Evolutionary conservation across 2,329 filamentous ascomycete species (phyloP).

Genomic region (Teratosphaeriaceae sp.): DNA sequence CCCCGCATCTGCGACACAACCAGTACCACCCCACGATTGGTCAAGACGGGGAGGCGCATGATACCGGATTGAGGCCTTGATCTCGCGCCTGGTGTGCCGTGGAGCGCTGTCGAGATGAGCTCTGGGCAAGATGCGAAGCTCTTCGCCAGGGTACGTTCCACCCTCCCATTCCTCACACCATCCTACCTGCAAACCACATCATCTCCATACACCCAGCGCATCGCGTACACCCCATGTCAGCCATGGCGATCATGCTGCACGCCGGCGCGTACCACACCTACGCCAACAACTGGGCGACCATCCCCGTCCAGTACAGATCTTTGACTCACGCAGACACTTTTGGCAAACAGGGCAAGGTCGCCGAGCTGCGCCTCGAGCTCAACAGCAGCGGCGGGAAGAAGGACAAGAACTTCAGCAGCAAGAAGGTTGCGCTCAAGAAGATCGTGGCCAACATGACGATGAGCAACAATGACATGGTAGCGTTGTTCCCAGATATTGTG

Average conservation of each 20-base stretch:
- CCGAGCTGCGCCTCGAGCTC: constrained; percentile 90
- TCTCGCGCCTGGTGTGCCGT: background rate
- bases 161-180: background rate
- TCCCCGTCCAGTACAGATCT: constrained; percentile 5
- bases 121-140: constrained; percentile 95
- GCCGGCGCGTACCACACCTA: background rate
- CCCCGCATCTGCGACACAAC: too few species aligned
- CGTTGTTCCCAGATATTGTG: constrained; percentile 90
- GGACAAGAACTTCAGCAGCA: constrained; percentile 90
- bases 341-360: constrained; percentile 83
- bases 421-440: constrained; percentile 98
- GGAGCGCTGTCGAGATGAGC: constrained; percentile 44
- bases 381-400: constrained; percentile 67
- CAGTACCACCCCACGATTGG: too few species aligned
- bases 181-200: background rate
- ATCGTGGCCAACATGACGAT: constrained; percentile 99
- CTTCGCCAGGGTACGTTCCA: constrained; percentile 80
- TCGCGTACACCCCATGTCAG: background rate
- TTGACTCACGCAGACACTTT: constrained; percentile 13
- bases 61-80: background rate
- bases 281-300: background rate
- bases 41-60: constrained; percentile 2
- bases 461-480: constrained; percentile 99
- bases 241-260: background rate
- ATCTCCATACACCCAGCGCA: background rate